Evolutionary conservation across 495 filamentous ascomycete species (phyloP), one percentile per base, ranked within the genome.

Genomic region (Penicillium mononematosum): DNA sequence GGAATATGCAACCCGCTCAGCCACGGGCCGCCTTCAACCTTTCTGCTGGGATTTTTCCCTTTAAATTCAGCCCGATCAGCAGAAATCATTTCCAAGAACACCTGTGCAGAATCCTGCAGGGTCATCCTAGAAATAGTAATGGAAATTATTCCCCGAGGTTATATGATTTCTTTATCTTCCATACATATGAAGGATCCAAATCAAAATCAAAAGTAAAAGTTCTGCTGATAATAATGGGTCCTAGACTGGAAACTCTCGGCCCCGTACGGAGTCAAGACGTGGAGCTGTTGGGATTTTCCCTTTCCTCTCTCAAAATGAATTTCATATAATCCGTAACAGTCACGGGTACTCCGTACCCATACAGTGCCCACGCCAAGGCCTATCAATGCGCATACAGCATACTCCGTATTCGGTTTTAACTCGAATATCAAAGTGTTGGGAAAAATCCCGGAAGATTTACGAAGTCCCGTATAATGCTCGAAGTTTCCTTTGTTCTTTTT

Each of bases 1-100:
- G 64, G 59, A 62, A 67, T 62, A 60, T 34, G 47, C 55, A 61
- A 60, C 62, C 57, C 47, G 55, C 29, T 55, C 41, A 67, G 53
- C 58, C 58, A 62, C 56, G 56, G 62, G 46, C 50, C 63, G 45
- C 42, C 42, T 58, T 50, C 41, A 54, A 34, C 60, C 57, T 56
- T 43, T 52, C 39, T 51, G 38, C 57, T 64, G 59, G 62, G 50
- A 58, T 48, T 45, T 31, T 31, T 29, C 12, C 17, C 20, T 31
- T 52, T 25, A 11, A 29, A 34, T 42, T 31, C 14, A 32, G 39
- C 16, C 16, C 42, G 53, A 31, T 20, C 45, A 32, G 27, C 45
- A 50, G 29, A 32, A 19, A 17, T 19, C n/a, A 39, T 34, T 32
- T 8, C 45, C 45, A 39, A 14, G 11, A 34, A 38, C 5, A 38